Conservation (phyloP, 2,329 filamentous ascomycete species). For the Cladosporium oxysporum region DNA sequence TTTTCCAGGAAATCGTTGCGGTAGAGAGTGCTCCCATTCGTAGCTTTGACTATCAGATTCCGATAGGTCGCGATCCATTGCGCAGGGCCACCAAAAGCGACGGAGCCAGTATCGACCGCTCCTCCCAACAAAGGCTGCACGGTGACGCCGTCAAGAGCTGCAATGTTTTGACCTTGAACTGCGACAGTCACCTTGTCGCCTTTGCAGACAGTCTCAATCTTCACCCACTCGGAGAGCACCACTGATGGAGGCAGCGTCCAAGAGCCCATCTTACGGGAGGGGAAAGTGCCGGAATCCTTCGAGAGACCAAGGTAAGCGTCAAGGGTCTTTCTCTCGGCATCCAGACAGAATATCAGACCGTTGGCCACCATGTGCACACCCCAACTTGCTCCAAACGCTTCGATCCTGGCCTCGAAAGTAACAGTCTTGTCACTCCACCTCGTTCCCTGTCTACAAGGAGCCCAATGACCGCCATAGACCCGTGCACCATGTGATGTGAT, state of each 20-base stretch:
- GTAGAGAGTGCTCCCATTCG: background rate
- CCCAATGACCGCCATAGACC: background rate
- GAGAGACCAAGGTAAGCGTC: background rate
- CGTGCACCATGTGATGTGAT: background rate
- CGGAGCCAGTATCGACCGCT: background rate
- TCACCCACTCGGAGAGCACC: background rate
- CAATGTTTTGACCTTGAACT: background rate
- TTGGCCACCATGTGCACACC: conserved; percentile 1
- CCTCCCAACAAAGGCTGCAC: background rate
- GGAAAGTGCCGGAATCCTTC: background rate
- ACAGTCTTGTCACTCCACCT: background rate
- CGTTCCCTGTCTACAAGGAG: background rate
- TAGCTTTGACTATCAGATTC: background rate
- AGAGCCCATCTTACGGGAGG: background rate
- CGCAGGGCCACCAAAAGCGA: background rate
- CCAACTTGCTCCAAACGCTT: background rate
- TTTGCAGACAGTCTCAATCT: background rate
- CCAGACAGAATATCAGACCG: background rate
- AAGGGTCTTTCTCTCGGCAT: background rate
- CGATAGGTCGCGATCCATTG: background rate
- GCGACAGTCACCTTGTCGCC: background rate
- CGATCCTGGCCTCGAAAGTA: background rate
- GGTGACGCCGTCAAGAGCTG: background rate
- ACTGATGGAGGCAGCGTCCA: background rate
- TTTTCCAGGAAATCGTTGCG: background rate